Percentiles rank a stretch among this genome's conserved stretches.
These are phyloP conservation scores for Parasarocladium wereldwijsianum DNA, from an alignment of 2,329 filamentous ascomycete genomes.

Conservation along the genomic window DNA sequence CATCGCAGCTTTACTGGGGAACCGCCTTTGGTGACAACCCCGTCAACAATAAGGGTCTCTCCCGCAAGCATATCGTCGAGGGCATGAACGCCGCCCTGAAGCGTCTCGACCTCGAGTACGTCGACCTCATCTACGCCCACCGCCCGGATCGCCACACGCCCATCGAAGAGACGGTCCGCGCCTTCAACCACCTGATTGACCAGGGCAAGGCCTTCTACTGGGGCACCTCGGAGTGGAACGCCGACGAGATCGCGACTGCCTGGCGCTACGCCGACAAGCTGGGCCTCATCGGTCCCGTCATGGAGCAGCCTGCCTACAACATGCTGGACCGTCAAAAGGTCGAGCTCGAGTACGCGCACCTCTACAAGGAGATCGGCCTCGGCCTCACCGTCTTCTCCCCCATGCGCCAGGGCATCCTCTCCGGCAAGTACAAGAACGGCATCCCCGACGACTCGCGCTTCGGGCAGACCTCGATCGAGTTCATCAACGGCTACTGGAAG, in stretches of 20 bases:
- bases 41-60: slow-evolving; percentile 53
- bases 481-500: slow-evolving; percentile 37
- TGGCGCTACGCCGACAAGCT: slow-evolving; percentile 46
- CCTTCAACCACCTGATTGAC: slow-evolving; percentile 56
- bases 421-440: slow-evolving; percentile 53
- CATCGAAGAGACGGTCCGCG: slow-evolving; percentile 56
- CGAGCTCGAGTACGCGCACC: slow-evolving; percentile 45
- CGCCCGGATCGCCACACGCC: slow-evolving; percentile 52
- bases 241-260: slow-evolving; percentile 49
- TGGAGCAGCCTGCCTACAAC: slow-evolving; percentile 56
- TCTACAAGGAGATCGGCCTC: slow-evolving; percentile 44
- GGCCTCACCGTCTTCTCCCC: slow-evolving; percentile 51
- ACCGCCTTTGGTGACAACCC: slow-evolving; percentile 41
- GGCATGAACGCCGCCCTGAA: slow-evolving; percentile 44
- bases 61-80: slow-evolving; percentile 56
- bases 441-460: slow-evolving; percentile 46
- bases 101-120: slow-evolving; percentile 42
- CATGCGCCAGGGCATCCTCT: slow-evolving; percentile 40
- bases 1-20: slow-evolving; percentile 48
- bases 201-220: slow-evolving; percentile 56
- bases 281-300: slow-evolving; percentile 44
- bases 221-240: slow-evolving; percentile 55
- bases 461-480: slow-evolving; percentile 38
- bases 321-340: slow-evolving; percentile 46
- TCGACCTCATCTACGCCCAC: slow-evolving; percentile 57